phyloP scores from a whole-genome alignment of 108 stramenopile genomes.

The Skeletonema marinoi region DNA sequence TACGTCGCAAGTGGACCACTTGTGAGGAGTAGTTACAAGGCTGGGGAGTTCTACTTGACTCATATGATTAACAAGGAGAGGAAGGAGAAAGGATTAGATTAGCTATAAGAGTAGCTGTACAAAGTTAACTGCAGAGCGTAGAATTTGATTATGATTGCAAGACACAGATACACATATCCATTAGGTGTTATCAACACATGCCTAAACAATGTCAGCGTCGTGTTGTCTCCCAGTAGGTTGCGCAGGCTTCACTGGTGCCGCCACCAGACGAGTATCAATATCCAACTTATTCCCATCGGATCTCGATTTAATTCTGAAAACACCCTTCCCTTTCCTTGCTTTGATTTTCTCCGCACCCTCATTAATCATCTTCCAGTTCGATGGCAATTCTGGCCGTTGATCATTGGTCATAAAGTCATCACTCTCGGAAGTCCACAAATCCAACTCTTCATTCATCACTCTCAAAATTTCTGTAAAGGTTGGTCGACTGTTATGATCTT shows the following conservation, averaged over 20 bases:
- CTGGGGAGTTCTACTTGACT: constrained; percentile 94
- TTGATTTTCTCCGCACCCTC: constrained; percentile 64
- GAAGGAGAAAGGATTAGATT: constrained; percentile 40
- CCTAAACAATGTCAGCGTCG: constrained; percentile 50
- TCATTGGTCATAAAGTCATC: constrained; percentile 48
- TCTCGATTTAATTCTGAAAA: constrained; percentile 46
- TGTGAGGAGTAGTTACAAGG: constrained; percentile 96
- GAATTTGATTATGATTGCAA: not conserved
- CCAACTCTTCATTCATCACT: constrained; percentile 63
- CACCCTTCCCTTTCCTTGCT: constrained; percentile 60
- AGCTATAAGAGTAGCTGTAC: not conserved
- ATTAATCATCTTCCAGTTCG: constrained; percentile 43
- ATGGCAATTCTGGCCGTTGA: constrained; percentile 8
- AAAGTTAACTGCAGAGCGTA: not conserved
- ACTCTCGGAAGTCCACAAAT: constrained; percentile 42
- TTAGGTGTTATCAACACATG: not conserved
- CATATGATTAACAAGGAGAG: constrained; percentile 89
- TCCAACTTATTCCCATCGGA: constrained; percentile 54
- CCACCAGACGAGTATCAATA: constrained; percentile 69
- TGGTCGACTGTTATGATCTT: constrained; percentile 55
- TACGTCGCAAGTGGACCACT: constrained; percentile 98
- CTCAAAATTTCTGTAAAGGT: constrained; percentile 70
- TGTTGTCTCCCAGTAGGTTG: constrained; percentile 36
- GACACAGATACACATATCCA: not conserved
- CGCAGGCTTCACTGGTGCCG: constrained; percentile 11